phyloP scores from a whole-genome alignment of 2,329 filamentous ascomycete genomes.

The Stenocarpella maydis region DNA sequence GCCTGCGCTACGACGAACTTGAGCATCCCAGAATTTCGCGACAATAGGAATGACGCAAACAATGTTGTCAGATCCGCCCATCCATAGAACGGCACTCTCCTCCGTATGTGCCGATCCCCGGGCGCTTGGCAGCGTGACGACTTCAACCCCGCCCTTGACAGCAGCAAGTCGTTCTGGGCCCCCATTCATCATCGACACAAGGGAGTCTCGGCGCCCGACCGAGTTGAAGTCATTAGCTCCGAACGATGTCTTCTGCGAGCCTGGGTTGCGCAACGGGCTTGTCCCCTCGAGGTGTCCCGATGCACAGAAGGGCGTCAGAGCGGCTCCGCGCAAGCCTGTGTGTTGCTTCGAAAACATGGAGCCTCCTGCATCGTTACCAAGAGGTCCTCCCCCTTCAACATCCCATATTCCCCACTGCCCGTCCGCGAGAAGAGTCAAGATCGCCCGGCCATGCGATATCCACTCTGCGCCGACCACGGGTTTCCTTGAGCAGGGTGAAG shows the following conservation, averaged over 20 bases:
- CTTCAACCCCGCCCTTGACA: slow-evolving; percentile 61
- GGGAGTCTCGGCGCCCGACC: slow-evolving; percentile 32
- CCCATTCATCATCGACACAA: slow-evolving; percentile 49
- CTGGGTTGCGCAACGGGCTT: slow-evolving; percentile 59
- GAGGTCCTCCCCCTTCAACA: slow-evolving; percentile 64
- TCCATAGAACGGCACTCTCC: slow-evolving; percentile 65
- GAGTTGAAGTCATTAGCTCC: slow-evolving; percentile 35
- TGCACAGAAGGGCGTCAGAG: slow-evolving; percentile 64
- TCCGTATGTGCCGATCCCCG: slow-evolving; percentile 55
- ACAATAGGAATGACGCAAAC: slow-evolving; percentile 65
- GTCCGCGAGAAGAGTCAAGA: slow-evolving; percentile 66
- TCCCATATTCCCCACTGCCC: slow-evolving; percentile 76
- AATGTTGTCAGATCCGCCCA: slow-evolving; percentile 61
- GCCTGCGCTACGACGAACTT: slow-evolving; percentile 60
- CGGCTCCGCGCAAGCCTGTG: slow-evolving; percentile 63
- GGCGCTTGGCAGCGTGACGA: slow-evolving; percentile 53
- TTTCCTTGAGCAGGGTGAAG: slow-evolving; percentile 57
- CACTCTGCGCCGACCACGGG: slow-evolving; percentile 69
- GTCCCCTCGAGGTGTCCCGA: slow-evolving; percentile 69
- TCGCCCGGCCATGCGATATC: slow-evolving; percentile 67
- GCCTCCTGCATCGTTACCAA: slow-evolving; percentile 44
- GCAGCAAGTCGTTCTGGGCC: slow-evolving; percentile 60
- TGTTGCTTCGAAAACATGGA: slow-evolving; percentile 59
- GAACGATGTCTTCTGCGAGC: slow-evolving; percentile 45
- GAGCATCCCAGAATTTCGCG: slow-evolving; percentile 66